A percentile compares a stretch with the other conserved stretches of the same genome.
Evolutionary conservation across 306 rosid species (phyloP).

Genomic region (Herpetospermum pedunculosum): DNA sequence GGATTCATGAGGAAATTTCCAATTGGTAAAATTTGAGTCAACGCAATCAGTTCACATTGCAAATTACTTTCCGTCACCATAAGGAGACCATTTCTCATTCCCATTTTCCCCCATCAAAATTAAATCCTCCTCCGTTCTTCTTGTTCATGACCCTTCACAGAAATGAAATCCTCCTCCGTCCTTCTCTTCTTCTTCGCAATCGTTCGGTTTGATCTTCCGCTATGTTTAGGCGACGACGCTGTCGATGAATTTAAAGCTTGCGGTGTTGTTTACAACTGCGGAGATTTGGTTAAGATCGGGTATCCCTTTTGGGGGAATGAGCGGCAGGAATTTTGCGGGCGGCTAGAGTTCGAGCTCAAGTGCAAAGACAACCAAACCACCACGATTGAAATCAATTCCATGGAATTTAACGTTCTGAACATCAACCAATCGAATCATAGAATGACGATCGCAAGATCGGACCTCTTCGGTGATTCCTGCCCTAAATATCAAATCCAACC

Average conservation of each 20-base stretch:
- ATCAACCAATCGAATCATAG: background rate
- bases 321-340: background rate
- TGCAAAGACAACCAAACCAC: background rate
- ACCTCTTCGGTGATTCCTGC: constrained; percentile 3
- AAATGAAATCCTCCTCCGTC: background rate
- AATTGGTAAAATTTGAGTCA: background rate
- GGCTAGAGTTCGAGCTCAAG: background rate
- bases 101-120: background rate
- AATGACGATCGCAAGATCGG: constrained; percentile 11
- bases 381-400: background rate
- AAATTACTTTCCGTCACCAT: background rate
- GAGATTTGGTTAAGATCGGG: background rate
- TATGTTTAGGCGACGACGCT: background rate
- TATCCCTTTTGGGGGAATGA: constrained; percentile 29
- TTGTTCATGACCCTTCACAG: background rate
- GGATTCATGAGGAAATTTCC: too few relatives aligned
- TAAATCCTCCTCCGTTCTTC: background rate
- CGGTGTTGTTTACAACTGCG: constrained; percentile 19
- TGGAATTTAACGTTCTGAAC: background rate
- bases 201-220: background rate
- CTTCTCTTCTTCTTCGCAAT: background rate
- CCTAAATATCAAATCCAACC: background rate
- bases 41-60: background rate
- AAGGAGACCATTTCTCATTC: background rate
- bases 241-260: background rate